These are phyloP conservation scores for Dichotomopilus funicola DNA, from an alignment of 2,329 filamentous ascomycete species.

Conservation along the genomic window DNA sequence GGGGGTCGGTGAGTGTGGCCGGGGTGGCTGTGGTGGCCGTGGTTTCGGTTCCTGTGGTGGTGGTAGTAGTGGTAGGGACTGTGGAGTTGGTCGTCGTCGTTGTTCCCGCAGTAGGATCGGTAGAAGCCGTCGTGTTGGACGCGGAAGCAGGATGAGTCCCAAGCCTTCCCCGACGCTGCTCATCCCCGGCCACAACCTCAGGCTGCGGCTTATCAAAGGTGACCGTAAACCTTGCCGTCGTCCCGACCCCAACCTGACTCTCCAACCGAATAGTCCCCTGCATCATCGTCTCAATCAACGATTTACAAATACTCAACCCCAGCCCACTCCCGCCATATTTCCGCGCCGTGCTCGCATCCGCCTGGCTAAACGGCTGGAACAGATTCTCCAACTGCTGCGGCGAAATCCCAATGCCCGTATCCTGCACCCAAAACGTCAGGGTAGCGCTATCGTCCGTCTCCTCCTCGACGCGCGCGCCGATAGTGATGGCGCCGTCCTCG, in stretches of 20 bases:
- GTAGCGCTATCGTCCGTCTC: conserved; percentile 66
- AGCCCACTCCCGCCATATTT: conserved; percentile 90
- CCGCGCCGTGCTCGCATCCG: conserved; percentile 80
- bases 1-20: conserved; percentile 33
- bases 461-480: conserved; percentile 65
- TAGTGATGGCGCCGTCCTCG: conserved; percentile 76
- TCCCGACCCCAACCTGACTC: conserved; percentile 65
- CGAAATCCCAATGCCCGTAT: conserved; percentile 88
- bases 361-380: conserved; percentile 89
- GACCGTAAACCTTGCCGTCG: conserved; percentile 70
- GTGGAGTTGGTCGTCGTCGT: neutral
- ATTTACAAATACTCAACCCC: conserved; percentile 90
- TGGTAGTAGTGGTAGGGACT: neutral
- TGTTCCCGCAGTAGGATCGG: neutral
- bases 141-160: no score
- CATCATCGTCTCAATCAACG: conserved; percentile 87
- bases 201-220: conserved; percentile 75
- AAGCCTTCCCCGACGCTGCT: conserved; percentile 25
- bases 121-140: no score
- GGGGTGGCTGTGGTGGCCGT: conserved; percentile 28
- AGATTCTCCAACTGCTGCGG: conserved; percentile 75
- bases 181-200: conserved; percentile 52
- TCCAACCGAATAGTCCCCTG: conserved; percentile 78
- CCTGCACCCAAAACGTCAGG: conserved; percentile 77
- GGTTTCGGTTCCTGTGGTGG: conserved; percentile 17